Conservation (phyloP, 1,284 basidiomycete species). For the Earliella scabrosa region DNA sequence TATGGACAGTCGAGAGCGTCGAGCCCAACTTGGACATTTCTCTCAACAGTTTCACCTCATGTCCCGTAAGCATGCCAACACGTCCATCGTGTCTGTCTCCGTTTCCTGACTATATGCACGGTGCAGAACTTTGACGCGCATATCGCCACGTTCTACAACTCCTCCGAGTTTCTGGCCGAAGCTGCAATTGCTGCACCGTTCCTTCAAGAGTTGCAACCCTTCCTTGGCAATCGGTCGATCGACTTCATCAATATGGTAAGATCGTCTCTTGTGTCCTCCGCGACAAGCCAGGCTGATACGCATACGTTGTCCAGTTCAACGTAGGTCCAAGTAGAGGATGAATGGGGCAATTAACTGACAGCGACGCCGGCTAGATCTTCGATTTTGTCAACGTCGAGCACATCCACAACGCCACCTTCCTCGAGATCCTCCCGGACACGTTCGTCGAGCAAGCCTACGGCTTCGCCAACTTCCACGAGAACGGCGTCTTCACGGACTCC, state of each 20-base stretch:
- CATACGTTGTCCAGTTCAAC: constrained; percentile 13
- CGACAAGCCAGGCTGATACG: too few relatives aligned
- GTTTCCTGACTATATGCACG: background rate
- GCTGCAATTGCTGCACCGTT: constrained; percentile 42
- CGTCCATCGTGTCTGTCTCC: too few relatives aligned
- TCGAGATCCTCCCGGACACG: constrained; percentile 35
- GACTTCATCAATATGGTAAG: constrained; percentile 47
- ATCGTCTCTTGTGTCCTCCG: background rate
- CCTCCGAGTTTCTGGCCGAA: constrained; percentile 38
- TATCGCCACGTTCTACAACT: constrained; percentile 30
- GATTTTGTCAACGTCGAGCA: constrained; percentile 56
- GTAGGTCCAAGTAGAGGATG: too few relatives aligned
- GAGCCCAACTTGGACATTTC: constrained; percentile 44
- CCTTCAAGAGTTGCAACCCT: constrained; percentile 42
- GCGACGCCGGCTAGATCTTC: constrained; percentile 42
- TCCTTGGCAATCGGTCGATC: constrained; percentile 44
- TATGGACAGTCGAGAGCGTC: constrained; percentile 44
- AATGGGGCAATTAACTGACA: too few relatives aligned
- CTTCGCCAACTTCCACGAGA: constrained; percentile 56
- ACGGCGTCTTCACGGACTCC: constrained; percentile 48
- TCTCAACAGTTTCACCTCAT: constrained; percentile 47
- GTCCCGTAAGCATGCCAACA: constrained; percentile 34
- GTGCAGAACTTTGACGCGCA: constrained; percentile 30
- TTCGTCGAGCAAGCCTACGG: constrained; percentile 43
- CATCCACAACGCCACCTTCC: constrained; percentile 52